A percentile compares a stretch with the other conserved stretches of the same genome.
phyloP scores from a whole-genome alignment of 2,329 filamentous ascomycete genomes.

The Cytospora chrysosperma region DNA sequence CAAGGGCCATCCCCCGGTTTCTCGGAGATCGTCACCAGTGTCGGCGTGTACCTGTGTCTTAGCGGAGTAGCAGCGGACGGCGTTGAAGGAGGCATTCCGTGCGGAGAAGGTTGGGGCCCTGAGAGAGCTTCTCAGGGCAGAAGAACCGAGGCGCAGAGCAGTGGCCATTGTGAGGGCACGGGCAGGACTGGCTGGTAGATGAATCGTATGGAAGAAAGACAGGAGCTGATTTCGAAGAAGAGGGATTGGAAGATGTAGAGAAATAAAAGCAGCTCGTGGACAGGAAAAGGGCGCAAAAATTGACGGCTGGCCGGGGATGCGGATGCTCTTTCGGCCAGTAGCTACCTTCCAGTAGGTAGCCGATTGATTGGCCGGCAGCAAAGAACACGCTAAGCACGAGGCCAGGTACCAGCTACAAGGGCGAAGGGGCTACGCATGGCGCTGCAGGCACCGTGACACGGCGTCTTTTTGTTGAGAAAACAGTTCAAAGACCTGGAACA shows the following conservation, averaged over 20 bases:
- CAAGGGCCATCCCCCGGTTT: neutral
- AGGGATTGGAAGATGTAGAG: slow-evolving; percentile 35
- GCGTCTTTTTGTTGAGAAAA: neutral
- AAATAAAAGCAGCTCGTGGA: slow-evolving; percentile 34
- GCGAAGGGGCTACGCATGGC: neutral
- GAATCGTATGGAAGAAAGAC: slow-evolving; percentile 32
- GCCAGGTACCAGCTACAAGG: neutral
- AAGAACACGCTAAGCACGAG: neutral
- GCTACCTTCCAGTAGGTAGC: neutral
- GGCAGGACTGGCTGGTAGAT: slow-evolving; percentile 31
- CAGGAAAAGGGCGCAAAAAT: slow-evolving; percentile 27
- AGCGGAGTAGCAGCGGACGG: slow-evolving; percentile 86
- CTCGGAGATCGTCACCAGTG: neutral
- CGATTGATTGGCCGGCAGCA: neutral
- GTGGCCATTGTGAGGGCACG: slow-evolving; percentile 69
- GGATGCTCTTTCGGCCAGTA: neutral
- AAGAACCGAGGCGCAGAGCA: slow-evolving; percentile 75
- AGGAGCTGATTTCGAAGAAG: slow-evolving; percentile 35
- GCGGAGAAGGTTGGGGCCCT: slow-evolving; percentile 65
- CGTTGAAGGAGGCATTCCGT: slow-evolving; percentile 73
- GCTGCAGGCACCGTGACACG: neutral
- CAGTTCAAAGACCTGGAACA: neutral
- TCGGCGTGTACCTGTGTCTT: slow-evolving; percentile 73
- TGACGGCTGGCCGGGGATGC: slow-evolving; percentile 6
- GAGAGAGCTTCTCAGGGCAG: slow-evolving; percentile 77